These are phyloP conservation scores for Asterochloris sp. DNA, from an alignment of 139 green algal species.

Conservation along the genomic window DNA sequence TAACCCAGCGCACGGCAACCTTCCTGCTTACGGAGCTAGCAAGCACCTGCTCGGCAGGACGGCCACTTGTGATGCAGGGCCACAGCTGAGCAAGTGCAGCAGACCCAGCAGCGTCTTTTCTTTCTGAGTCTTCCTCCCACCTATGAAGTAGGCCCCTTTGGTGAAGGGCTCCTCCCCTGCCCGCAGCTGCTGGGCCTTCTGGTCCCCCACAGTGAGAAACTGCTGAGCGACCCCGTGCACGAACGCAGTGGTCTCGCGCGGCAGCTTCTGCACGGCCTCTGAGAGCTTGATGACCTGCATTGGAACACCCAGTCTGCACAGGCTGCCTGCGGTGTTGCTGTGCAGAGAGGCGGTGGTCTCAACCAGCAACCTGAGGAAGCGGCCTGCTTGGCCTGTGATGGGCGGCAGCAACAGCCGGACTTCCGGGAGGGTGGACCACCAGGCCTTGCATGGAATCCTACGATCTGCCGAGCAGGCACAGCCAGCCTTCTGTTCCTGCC, in stretches of 20 bases:
- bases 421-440: no score
- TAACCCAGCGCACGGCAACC: no score
- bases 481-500: no score
- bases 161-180: slow-evolving; percentile 7
- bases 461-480: no score
- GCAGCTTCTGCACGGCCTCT: slow-evolving; percentile 87
- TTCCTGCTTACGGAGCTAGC: neutral
- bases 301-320: no score
- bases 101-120: slow-evolving; percentile 7
- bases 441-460: no score
- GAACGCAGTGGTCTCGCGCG: slow-evolving; percentile 75
- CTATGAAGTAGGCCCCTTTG: slow-evolving; percentile 77
- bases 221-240: slow-evolving; percentile 82
- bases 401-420: neutral
- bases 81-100: neutral
- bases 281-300: slow-evolving; percentile 88
- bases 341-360: neutral
- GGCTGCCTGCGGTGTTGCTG: neutral
- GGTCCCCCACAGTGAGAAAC: slow-evolving; percentile 71
- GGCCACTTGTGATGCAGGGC: neutral
- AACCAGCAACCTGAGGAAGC: neutral
- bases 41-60: neutral
- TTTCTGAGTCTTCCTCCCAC: slow-evolving; percentile 30
- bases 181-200: neutral
- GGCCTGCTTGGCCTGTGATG: neutral